A percentile compares a stretch with the other conserved stretches of the same genome.
Conservation (phyloP, 2,329 filamentous ascomycete genomes). For the Beauveria scarabaeidicola region DNA sequence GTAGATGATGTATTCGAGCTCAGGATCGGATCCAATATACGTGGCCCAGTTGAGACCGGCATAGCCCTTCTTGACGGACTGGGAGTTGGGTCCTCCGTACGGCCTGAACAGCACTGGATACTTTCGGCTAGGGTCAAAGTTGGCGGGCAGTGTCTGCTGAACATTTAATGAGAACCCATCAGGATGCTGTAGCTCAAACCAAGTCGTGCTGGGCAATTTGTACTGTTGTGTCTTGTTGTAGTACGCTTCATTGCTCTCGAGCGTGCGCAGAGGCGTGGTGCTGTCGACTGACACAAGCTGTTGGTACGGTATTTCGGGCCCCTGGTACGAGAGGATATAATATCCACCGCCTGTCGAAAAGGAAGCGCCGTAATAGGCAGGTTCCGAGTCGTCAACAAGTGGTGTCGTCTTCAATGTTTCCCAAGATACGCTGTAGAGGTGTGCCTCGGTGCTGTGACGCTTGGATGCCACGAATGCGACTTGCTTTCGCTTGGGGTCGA, state of each 20-base stretch:
- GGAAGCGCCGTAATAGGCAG: conserved; percentile 54
- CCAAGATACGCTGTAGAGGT: conserved; percentile 59
- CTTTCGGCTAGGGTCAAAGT: conserved; percentile 53
- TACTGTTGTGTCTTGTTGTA: conserved; percentile 49
- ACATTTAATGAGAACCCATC: conserved; percentile 55
- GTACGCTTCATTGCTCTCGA: conserved; percentile 52
- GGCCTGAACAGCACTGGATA: conserved; percentile 61
- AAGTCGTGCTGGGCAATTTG: conserved; percentile 55
- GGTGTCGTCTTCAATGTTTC: conserved; percentile 43
- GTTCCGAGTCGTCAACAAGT: conserved; percentile 51
- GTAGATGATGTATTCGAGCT: conserved; percentile 59
- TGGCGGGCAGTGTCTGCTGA: conserved; percentile 55
- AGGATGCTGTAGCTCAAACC: conserved; percentile 53
- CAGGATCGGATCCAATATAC: conserved; percentile 59
- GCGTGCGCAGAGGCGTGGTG: conserved; percentile 44
- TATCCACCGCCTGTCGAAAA: conserved; percentile 56
- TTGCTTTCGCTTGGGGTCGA: conserved; percentile 46
- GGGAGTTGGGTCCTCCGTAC: conserved; percentile 59
- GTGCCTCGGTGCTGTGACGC: conserved; percentile 56
- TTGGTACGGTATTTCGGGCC: conserved; percentile 61
- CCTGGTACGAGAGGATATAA: conserved; percentile 57
- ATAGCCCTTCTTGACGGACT: conserved; percentile 51
- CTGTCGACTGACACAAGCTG: conserved; percentile 53
- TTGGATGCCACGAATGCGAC: conserved; percentile 60
- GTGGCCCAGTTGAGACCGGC: conserved; percentile 47